Conservation (phyloP, 2,329 filamentous ascomycete genomes). For the Sporothrix globosa region DNA sequence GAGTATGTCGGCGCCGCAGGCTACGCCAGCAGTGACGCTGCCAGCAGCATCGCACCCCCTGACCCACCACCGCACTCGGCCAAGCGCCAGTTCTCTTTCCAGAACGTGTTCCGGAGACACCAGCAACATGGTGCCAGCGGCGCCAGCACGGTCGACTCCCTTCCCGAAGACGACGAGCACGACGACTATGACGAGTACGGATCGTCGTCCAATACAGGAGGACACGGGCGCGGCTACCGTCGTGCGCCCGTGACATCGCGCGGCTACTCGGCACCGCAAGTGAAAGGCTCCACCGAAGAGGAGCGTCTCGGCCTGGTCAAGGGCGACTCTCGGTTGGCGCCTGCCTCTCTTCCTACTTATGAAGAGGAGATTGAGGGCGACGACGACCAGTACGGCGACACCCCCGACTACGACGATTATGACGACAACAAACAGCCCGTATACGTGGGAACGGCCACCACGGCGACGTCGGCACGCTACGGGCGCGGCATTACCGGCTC, state of each 20-base stretch:
- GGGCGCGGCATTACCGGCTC: conserved; percentile 50
- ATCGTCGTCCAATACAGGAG: not conserved
- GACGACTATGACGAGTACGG: conserved; percentile 35
- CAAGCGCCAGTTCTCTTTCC: conserved; percentile 86
- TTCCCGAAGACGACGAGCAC: conserved; percentile 34
- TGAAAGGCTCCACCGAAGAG: conserved; percentile 72
- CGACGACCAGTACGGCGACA: conserved; percentile 31
- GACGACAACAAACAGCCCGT: conserved; percentile 35
- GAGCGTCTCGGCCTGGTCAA: conserved; percentile 82
- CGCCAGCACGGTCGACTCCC: not conserved
- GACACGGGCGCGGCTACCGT: conserved; percentile 22
- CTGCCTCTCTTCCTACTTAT: conserved; percentile 44
- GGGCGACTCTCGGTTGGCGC: conserved; percentile 58
- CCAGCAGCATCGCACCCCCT: conserved; percentile 52
- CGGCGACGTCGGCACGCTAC: conserved; percentile 44
- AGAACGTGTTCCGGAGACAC: conserved; percentile 73
- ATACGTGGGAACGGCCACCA: conserved; percentile 32
- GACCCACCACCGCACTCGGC: conserved; percentile 65
- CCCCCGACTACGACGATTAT: not conserved
- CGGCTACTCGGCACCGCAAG: conserved; percentile 49
- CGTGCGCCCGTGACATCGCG: conserved; percentile 35
- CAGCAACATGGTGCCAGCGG: conserved; percentile 41
- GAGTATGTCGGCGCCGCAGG: conserved; percentile 53
- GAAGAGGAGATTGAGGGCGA: conserved; percentile 46
- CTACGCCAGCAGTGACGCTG: conserved; percentile 47